Percentiles rank a stretch among this genome's conserved stretches.
Evolutionary conservation across 2,329 filamentous ascomycete genomes (phyloP).

Genomic region (Xylariomycetidae sp.): DNA sequence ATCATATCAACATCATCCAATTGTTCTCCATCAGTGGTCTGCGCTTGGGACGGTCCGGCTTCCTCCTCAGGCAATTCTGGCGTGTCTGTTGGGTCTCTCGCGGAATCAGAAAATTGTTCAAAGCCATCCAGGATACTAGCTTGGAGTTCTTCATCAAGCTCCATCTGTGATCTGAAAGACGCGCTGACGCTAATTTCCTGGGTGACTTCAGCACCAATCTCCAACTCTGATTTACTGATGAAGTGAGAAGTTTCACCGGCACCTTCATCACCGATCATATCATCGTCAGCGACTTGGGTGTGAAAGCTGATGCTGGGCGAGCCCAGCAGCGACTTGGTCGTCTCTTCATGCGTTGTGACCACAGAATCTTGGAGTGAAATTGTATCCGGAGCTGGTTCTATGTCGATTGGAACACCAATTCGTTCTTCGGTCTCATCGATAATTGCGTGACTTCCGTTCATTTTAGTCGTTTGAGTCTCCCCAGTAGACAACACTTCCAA

Average conservation of each 20-base stretch:
- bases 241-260: too few relatives aligned
- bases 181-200: slow-evolving; percentile 1
- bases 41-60: slow-evolving; percentile 4
- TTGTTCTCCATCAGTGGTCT: too few relatives aligned
- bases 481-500: too few relatives aligned
- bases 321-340: slow-evolving; percentile 1
- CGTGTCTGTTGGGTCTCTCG: slow-evolving; percentile 4
- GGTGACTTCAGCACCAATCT: not conserved
- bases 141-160: slow-evolving; percentile 24
- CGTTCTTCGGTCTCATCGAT: too few relatives aligned
- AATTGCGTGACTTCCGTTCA: too few relatives aligned
- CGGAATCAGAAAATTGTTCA: not conserved
- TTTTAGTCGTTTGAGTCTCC: too few relatives aligned
- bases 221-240: too few relatives aligned
- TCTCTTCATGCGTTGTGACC: too few relatives aligned
- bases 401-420: too few relatives aligned
- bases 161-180: slow-evolving; percentile 21
- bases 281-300: slow-evolving; percentile 13
- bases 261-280: slow-evolving; percentile 10
- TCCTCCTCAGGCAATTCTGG: slow-evolving; percentile 1
- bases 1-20: too few relatives aligned
- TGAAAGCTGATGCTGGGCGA: slow-evolving; percentile 16
- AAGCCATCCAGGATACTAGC: slow-evolving; percentile 23
- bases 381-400: too few relatives aligned
- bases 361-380: too few relatives aligned